A percentile compares a stretch with the other conserved stretches of the same genome.
Conservation (phyloP, 2,329 filamentous ascomycete species). For the Xylaria sp. region DNA sequence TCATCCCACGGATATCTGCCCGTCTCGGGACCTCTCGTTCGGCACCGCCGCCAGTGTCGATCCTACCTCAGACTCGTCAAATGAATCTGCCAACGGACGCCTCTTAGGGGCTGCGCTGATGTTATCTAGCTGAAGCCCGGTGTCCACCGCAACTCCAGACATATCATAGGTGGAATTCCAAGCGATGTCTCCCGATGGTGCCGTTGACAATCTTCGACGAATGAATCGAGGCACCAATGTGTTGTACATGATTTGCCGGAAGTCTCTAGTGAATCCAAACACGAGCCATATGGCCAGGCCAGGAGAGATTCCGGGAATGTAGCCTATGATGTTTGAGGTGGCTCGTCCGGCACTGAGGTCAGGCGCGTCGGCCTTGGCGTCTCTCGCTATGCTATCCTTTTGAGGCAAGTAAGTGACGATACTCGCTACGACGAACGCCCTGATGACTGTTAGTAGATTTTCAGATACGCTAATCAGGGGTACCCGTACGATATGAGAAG, state of each 20-base stretch:
- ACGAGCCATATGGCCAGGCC: constrained; percentile 25
- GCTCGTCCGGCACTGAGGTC: constrained; percentile 22
- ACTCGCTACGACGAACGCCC: constrained; percentile 23
- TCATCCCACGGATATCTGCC: background rate
- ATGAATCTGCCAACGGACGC: constrained; percentile 7
- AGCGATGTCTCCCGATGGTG: background rate
- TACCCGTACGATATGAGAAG: constrained; percentile 21
- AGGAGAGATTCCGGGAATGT: constrained; percentile 26
- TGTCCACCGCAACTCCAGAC: constrained; percentile 9
- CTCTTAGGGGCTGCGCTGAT: constrained; percentile 7
- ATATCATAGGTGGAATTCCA: constrained; percentile 3
- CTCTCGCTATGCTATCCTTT: constrained; percentile 17
- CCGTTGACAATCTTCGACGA: constrained; percentile 2
- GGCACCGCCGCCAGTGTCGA: background rate
- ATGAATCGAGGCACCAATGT: constrained; percentile 20
- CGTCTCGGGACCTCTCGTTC: background rate
- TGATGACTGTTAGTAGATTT: constrained; percentile 6
- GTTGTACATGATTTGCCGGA: constrained; percentile 24
- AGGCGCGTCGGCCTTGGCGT: constrained; percentile 20
- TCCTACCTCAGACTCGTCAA: background rate
- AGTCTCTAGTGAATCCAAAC: constrained; percentile 24
- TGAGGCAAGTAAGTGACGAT: constrained; percentile 23
- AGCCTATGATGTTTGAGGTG: constrained; percentile 24
- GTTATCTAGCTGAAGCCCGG: constrained; percentile 14
- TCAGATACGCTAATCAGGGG: background rate